These are phyloP conservation scores for Mycena floridula DNA, from an alignment of 768 basidiomycete genomes.

Conservation along the genomic window DNA sequence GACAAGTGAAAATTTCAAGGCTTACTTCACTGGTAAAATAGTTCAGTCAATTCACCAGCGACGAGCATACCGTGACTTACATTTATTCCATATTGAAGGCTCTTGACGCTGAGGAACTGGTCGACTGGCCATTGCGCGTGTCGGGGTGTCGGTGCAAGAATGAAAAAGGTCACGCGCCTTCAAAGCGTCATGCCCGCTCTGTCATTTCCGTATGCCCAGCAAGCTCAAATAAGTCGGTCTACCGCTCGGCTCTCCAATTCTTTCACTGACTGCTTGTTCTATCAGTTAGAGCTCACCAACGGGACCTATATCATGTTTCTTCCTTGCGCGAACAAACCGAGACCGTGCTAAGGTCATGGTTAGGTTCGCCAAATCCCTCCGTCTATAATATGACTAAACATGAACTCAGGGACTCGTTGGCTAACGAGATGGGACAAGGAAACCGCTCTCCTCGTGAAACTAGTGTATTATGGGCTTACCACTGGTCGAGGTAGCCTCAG, in stretches of 20 bases:
- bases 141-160: slow-evolving; percentile 7
- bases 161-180: slow-evolving; percentile 4
- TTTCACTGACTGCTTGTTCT: slow-evolving; percentile 5
- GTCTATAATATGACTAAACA: neutral
- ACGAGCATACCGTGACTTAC: slow-evolving; percentile 33
- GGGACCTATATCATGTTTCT: slow-evolving; percentile 74
- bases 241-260: neutral
- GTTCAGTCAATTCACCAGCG: slow-evolving; percentile 2
- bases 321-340: slow-evolving; percentile 73
- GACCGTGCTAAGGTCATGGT: slow-evolving; percentile 66
- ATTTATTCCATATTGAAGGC: slow-evolving; percentile 72
- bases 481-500: slow-evolving; percentile 56
- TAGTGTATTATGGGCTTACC: slow-evolving; percentile 70
- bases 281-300: slow-evolving; percentile 83
- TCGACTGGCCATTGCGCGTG: slow-evolving; percentile 18
- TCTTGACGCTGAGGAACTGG: slow-evolving; percentile 30
- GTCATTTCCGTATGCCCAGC: slow-evolving; percentile 63
- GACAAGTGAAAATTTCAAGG: slow-evolving; percentile 5
- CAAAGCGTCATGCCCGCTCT: slow-evolving; percentile 10
- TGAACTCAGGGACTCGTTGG: slow-evolving; percentile 65
- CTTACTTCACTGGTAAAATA: slow-evolving; percentile 52
- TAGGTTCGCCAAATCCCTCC: slow-evolving; percentile 43
- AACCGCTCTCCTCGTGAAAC: slow-evolving; percentile 59
- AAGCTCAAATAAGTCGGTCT: slow-evolving; percentile 85
- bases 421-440: slow-evolving; percentile 78